A percentile compares a stretch with the other conserved stretches of the same genome.
phyloP scores from a whole-genome alignment of 768 basidiomycete genomes.

The Auricularia cornea region DNA sequence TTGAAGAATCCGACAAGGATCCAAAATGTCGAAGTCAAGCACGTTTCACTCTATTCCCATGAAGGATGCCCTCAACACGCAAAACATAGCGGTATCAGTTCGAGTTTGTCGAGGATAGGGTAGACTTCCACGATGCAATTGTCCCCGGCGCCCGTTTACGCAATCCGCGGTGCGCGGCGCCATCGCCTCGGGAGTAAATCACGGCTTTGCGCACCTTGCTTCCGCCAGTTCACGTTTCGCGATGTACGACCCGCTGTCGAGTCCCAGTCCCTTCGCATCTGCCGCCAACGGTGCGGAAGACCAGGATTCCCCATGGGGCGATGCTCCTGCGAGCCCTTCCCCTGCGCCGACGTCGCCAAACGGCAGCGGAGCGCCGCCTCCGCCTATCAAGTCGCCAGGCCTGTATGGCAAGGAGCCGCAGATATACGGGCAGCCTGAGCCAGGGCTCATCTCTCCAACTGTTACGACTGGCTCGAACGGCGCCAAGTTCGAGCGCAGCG shows the following conservation, averaged over 20 bases:
- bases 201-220: neutral
- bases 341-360: slow-evolving; percentile 24
- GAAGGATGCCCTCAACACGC: no score
- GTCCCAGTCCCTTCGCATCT: slow-evolving; percentile 63
- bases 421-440: slow-evolving; percentile 80
- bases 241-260: slow-evolving; percentile 70
- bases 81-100: no score
- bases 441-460: slow-evolving; percentile 72
- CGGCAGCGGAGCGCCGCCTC: neutral
- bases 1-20: no score
- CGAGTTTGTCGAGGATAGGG: no score
- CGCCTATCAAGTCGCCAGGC: slow-evolving; percentile 37
- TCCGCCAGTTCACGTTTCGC: neutral
- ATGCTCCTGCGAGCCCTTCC: slow-evolving; percentile 42
- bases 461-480: slow-evolving; percentile 61
- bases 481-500: slow-evolving; percentile 59
- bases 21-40: no score
- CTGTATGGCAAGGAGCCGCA: slow-evolving; percentile 73
- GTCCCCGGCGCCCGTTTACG: no score
- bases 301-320: slow-evolving; percentile 64
- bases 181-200: no score
- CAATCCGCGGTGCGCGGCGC: no score
- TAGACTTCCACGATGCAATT: no score
- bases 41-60: no score
- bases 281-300: slow-evolving; percentile 49